A percentile compares a stretch with the other conserved stretches of the same genome.
phyloP scores from a whole-genome alignment of 2,329 filamentous ascomycete species.

The Plenodomus biglobosus region DNA sequence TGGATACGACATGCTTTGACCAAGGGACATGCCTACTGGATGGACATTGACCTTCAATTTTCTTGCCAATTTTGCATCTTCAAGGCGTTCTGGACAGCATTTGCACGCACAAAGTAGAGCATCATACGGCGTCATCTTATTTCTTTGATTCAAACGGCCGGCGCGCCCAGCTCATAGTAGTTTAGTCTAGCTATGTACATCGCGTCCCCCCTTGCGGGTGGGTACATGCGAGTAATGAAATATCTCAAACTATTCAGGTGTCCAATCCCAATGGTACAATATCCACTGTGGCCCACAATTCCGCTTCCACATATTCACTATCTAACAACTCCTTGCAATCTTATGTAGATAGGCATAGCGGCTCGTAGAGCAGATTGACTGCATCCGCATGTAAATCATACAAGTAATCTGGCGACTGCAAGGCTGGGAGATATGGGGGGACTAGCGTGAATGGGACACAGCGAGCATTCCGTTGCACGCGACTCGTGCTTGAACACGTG shows the following conservation, averaged over 20 bases:
- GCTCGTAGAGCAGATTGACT: neutral
- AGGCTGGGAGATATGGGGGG: neutral
- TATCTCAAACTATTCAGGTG: neutral
- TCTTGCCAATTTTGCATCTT: neutral
- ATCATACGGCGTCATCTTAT: neutral
- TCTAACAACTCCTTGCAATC: no score
- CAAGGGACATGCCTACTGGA: constrained; percentile 3
- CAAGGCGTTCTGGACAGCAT: neutral
- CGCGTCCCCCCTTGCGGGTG: no score
- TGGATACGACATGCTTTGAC: constrained; percentile 4
- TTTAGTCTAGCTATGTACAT: no score
- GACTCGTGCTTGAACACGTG: neutral
- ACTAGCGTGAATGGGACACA: neutral
- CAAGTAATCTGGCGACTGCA: no score
- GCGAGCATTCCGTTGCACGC: neutral
- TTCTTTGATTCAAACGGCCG: no score
- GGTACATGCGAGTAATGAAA: neutral
- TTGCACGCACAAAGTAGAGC: neutral
- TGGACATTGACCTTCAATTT: constrained; percentile 1
- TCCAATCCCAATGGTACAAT: no score
- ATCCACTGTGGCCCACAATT: no score
- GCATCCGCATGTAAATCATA: no score
- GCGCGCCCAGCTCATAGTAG: no score
- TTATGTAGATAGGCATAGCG: no score
- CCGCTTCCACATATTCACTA: no score